phyloP scores from a whole-genome alignment of 2,329 filamentous ascomycete species.

The Drechslerella dactyloides region DNA sequence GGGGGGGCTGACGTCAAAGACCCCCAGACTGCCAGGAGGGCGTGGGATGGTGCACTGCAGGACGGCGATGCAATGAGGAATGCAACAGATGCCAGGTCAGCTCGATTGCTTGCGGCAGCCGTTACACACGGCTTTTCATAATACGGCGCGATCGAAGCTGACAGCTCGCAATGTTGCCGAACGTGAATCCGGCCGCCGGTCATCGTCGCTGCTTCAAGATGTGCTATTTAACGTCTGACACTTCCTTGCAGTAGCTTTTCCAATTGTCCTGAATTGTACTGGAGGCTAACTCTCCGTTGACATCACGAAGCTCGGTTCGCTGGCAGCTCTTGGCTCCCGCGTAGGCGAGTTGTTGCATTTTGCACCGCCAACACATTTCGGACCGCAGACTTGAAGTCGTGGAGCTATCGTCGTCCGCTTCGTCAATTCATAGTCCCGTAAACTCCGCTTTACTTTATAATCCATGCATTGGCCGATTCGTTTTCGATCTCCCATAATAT shows the following conservation, averaged over 20 bases:
- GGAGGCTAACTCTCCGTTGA: background rate
- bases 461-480: too few species aligned
- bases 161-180: constrained; percentile 7
- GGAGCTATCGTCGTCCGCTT: too few species aligned
- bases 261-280: background rate
- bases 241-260: background rate
- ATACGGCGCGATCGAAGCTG: background rate
- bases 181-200: background rate
- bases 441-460: background rate
- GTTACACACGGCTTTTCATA: constrained; percentile 5
- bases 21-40: background rate
- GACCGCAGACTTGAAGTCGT: background rate
- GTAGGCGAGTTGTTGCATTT: constrained; percentile 1
- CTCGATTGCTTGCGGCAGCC: background rate
- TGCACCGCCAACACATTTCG: constrained; percentile 1
- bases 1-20: background rate
- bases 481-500: too few species aligned
- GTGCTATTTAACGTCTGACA: background rate
- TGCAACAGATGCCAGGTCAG: background rate
- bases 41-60: background rate
- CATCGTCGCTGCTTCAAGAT: background rate
- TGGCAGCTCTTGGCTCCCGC: background rate
- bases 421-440: background rate
- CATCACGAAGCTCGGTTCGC: background rate
- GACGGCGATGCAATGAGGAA: background rate